Base-by-base conservation (phyloP, 768 basidiomycete genomes). In the Cyclocybe aegerita region DNA sequence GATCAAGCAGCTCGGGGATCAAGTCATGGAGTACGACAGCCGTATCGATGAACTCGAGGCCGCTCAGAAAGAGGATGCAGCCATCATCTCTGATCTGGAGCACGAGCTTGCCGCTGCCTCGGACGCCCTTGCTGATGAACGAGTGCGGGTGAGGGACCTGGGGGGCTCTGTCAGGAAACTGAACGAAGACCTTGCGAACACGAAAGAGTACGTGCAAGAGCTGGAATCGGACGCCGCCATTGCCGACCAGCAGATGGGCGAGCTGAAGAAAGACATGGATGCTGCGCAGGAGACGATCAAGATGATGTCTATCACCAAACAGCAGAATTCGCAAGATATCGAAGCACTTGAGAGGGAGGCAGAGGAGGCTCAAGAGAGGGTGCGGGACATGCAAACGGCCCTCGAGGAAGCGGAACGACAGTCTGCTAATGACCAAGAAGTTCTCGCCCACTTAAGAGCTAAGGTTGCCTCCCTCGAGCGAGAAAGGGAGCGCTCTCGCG, bases 401-500 rank as follows among this genome's bases (percentile, higher is more conserved):
- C 67, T 93, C 46, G 82, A 87, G 44, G 88, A 82, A 5, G 82
- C 84, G 0, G 88, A 92, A 65, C 74, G 75, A 61, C 85, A 85
- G 68, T 88, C 88, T 78, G 62, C 69, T 29, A 71, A 75, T 0
- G 88, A 89, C 55, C 82, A 81, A 45, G 78, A 79, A 12, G 74
- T 69, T 38, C 57, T 86, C 31, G 68, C 74, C 2, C 67, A 78
- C 2, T 67, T 90, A 48, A 76, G 75, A 50, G 67, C 70, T 46
- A 83, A 75, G 53, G 43, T 89, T 14, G 56, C 70, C 4, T 67
- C 76, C 5, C 63, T 86, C 37, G 85, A 90, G 59, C 80, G 85
- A 36, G 85, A 85, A 43, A 70, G 67, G 45, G 65, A 76, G 47
- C 65, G 65, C 40, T 59, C 39, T 60, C 68, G 44, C 44, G 58